These are phyloP conservation scores for Rhododendron molle DNA, from an alignment of 148 eudicot species.

Conservation along the genomic window DNA sequence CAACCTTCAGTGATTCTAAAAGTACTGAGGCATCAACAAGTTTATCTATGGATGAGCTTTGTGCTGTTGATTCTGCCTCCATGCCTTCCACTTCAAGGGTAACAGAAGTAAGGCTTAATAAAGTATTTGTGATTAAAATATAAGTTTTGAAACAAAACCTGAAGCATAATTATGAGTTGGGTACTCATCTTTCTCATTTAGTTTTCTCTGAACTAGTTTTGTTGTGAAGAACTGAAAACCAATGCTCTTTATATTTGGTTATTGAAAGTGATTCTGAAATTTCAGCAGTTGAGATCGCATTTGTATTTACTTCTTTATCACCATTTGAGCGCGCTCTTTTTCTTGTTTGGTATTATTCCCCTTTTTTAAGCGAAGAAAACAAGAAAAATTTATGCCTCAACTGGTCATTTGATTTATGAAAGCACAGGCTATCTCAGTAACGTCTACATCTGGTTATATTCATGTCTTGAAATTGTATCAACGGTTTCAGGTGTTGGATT, in stretches of 20 bases:
- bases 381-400: background rate
- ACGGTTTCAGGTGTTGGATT: constrained; percentile 58
- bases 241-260: background rate
- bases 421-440: background rate
- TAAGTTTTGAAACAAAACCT: background rate
- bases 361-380: too few species aligned
- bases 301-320: background rate
- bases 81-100: constrained; percentile 58
- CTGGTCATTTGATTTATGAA: background rate
- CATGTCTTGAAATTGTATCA: background rate
- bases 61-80: constrained; percentile 66
- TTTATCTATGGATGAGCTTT: constrained; percentile 52
- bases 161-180: background rate
- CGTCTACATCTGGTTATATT: background rate
- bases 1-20: constrained; percentile 59
- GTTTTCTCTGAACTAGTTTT: background rate
- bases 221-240: background rate
- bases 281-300: background rate
- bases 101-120: constrained; percentile 44
- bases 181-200: background rate
- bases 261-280: background rate
- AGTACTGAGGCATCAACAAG: constrained; percentile 52
- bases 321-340: background rate
- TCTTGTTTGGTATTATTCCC: background rate
- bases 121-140: background rate